Evolutionary conservation across 2,329 filamentous ascomycete genomes (phyloP).

Genomic region (Arthroderma sp.): DNA sequence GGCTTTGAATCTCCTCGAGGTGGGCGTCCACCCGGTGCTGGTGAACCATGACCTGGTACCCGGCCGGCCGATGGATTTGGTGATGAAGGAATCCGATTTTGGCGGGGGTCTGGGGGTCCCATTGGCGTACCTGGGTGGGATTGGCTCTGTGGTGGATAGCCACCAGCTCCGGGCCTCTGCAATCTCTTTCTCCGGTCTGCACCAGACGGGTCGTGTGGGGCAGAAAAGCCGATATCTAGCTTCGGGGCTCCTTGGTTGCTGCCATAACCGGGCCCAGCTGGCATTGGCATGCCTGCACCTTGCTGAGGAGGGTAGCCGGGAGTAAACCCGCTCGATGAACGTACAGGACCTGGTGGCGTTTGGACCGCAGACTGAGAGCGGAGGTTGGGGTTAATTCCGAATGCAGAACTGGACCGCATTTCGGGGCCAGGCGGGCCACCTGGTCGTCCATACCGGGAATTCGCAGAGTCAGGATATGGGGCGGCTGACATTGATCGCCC

Average conservation of each 20-base stretch:
- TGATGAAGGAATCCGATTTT: conserved; percentile 18
- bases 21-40: not conserved
- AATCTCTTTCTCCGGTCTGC: conserved; percentile 27
- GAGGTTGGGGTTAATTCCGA: conserved; percentile 37
- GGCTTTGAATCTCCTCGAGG: not conserved
- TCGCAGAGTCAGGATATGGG: conserved; percentile 30
- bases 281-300: conserved; percentile 16
- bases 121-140: conserved; percentile 3
- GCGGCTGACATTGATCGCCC: conserved; percentile 21
- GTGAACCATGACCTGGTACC: not conserved
- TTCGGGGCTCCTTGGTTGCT: conserved; percentile 21
- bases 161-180: conserved; percentile 24
- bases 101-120: conserved; percentile 12
- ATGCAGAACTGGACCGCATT: conserved; percentile 32
- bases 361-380: conserved; percentile 24
- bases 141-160: conserved; percentile 2
- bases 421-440: conserved; percentile 18
- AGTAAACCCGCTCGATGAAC: conserved; percentile 14
- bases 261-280: conserved; percentile 10
- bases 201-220: conserved; percentile 29
- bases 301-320: conserved; percentile 20
- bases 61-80: conserved; percentile 19
- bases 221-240: conserved; percentile 36
- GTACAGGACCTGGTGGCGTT: conserved; percentile 17
- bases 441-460: conserved; percentile 21